Percentiles rank a stretch among this genome's conserved stretches.
Conservation (phyloP, 371 early-diverging fungal genomes). For the Rhizopus microsporus region DNA sequence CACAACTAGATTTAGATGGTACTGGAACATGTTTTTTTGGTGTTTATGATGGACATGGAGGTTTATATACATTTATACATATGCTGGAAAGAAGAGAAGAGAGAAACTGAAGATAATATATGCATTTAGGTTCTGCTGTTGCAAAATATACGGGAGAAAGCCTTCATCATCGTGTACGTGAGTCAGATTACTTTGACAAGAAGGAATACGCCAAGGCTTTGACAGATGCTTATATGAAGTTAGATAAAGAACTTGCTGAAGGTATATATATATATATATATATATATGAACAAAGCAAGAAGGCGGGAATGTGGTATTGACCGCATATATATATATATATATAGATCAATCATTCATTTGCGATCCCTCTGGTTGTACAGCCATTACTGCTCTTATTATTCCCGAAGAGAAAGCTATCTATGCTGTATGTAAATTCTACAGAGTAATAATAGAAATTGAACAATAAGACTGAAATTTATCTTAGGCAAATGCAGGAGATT, state of each 20-base stretch:
- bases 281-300: not conserved
- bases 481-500: slow-evolving; percentile 11
- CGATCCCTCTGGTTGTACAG: slow-evolving; percentile 95
- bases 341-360: slow-evolving; percentile 69
- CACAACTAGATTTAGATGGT: slow-evolving; percentile 68
- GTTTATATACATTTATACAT: slow-evolving; percentile 26
- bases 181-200: slow-evolving; percentile 61
- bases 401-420: slow-evolving; percentile 37
- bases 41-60: slow-evolving; percentile 98
- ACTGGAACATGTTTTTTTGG: slow-evolving; percentile 82
- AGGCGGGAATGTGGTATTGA: not conserved
- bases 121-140: slow-evolving; percentile 64
- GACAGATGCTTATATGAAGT: slow-evolving; percentile 75
- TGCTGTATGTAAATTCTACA: slow-evolving; percentile 27
- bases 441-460: not conserved
- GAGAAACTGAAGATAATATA: not conserved
- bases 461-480: not conserved
- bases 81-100: too few species aligned
- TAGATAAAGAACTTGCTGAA: slow-evolving; percentile 74
- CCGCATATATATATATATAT: not conserved
- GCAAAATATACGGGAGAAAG: slow-evolving; percentile 86
- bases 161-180: slow-evolving; percentile 74
- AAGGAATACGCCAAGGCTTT: slow-evolving; percentile 74
- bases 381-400: slow-evolving; percentile 63
- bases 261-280: slow-evolving; percentile 39